Evolutionary conservation across 345 rosid genomes (phyloP).

Genomic region (Boechera divaricarpa): DNA sequence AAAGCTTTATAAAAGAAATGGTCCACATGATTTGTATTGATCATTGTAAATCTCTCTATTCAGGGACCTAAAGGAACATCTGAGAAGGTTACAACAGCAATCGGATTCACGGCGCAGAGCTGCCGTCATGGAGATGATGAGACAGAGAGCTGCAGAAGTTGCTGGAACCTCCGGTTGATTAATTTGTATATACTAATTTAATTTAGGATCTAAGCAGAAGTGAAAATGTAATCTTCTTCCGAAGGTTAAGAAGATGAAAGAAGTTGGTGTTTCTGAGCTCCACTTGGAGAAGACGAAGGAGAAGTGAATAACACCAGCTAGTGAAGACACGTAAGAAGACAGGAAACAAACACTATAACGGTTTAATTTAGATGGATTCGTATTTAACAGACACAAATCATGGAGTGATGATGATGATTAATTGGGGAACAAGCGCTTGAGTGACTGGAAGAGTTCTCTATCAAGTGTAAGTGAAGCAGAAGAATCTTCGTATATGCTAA

Average conservation of each 20-base stretch:
- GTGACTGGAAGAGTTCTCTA: constrained; percentile 27
- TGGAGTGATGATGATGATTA: constrained; percentile 30
- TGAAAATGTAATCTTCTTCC: constrained; percentile 31
- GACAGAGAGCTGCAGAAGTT: constrained; percentile 98
- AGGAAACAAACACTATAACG: not conserved
- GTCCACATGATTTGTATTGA: constrained; percentile 6
- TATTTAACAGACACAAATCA: constrained; percentile 12
- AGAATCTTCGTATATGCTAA: constrained; percentile 16
- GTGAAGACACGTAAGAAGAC: constrained; percentile 7
- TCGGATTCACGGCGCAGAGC: constrained; percentile 98
- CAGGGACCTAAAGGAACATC: constrained; percentile 97
- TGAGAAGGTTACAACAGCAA: constrained; percentile 95
- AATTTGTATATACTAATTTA: constrained; percentile 50
- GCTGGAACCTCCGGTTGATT: constrained; percentile 75
- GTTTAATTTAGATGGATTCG: constrained; percentile 12
- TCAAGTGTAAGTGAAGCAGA: constrained; percentile 20
- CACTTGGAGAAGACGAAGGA: constrained; percentile 19
- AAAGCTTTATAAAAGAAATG: constrained; percentile 5
- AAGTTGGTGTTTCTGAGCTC: constrained; percentile 11
- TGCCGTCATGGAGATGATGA: constrained; percentile 99
- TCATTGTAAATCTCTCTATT: constrained; percentile 33
- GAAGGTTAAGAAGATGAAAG: constrained; percentile 42
- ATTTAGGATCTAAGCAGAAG: constrained; percentile 31
- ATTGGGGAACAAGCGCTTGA: constrained; percentile 27
- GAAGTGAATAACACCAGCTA: constrained; percentile 23